Percentiles rank a stretch among this genome's conserved stretches.
Evolutionary conservation across 495 filamentous ascomycete genomes (phyloP).

Genomic region (Podospora didyma): DNA sequence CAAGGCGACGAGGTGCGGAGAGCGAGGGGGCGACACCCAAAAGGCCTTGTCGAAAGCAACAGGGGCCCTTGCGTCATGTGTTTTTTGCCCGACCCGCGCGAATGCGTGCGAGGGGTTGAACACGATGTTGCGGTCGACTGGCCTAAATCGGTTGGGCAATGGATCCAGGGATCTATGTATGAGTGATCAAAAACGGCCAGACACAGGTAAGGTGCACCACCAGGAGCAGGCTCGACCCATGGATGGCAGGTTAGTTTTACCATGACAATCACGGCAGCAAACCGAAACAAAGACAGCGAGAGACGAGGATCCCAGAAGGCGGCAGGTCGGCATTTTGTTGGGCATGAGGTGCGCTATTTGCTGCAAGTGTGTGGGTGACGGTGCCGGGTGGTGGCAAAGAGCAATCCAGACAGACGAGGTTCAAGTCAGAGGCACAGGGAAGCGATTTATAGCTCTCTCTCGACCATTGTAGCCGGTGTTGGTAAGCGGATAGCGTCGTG

Average conservation of each 20-base stretch:
- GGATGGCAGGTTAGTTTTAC: no score
- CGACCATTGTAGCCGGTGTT: neutral
- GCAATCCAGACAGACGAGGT: neutral
- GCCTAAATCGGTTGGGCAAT: no score
- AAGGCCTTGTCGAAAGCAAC: neutral
- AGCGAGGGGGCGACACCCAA: neutral
- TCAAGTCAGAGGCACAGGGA: neutral
- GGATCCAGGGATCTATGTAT: no score
- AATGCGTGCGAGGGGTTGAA: neutral
- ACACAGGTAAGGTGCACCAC: no score
- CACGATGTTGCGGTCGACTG: neutral
- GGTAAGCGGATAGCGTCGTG: neutral
- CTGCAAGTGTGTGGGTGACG: neutral
- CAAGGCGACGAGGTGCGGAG: neutral
- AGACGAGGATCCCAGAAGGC: no score
- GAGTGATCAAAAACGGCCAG: no score
- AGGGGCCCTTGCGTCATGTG: neutral
- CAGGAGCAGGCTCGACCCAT: no score
- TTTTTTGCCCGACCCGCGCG: neutral
- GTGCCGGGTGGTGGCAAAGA: neutral
- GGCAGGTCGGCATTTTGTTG: no score
- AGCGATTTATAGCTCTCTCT: neutral
- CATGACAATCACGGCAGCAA: no score
- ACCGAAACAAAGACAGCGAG: no score
- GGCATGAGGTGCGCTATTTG: no score